Conservation (phyloP, 768 basidiomycete genomes). For the Rubroboletus satanas region DNA sequence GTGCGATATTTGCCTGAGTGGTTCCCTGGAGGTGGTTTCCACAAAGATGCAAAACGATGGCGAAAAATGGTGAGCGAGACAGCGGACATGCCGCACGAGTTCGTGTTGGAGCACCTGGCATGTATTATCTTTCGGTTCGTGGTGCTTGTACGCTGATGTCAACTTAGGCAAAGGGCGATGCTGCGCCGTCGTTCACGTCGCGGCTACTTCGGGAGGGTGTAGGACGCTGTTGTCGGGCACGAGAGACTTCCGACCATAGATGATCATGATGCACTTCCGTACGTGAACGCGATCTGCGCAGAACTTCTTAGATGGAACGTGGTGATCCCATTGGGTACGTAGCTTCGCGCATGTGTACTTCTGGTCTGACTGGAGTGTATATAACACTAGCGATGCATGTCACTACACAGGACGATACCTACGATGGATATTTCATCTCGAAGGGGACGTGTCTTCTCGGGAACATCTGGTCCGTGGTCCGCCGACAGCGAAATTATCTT, state of each 20-base stretch:
- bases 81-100: slow-evolving; percentile 1
- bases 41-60: slow-evolving; percentile 6
- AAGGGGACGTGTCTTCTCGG: slow-evolving; percentile 9
- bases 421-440: slow-evolving; percentile 20
- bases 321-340: slow-evolving; percentile 1
- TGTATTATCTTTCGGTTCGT: too few relatives aligned
- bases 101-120: slow-evolving; percentile 3
- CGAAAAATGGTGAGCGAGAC: slow-evolving; percentile 1
- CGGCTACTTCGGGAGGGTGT: too few relatives aligned
- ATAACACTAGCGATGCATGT: neutral
- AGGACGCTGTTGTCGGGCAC: neutral
- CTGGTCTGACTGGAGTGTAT: neutral
- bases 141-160: too few relatives aligned
- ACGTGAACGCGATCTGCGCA: slow-evolving; percentile 15
- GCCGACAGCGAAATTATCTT: too few relatives aligned
- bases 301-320: slow-evolving; percentile 5
- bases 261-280: slow-evolving; percentile 10
- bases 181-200: too few relatives aligned
- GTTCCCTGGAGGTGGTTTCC: slow-evolving; percentile 22
- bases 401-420: slow-evolving; percentile 12
- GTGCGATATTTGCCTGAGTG: slow-evolving; percentile 19
- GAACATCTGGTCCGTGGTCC: neutral
- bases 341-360: neutral
- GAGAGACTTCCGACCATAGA: slow-evolving; percentile 9
- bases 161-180: too few relatives aligned